Evolutionary conservation across 352 stramenopile genomes (phyloP).

Genomic region (Phytopythium sindhum): DNA sequence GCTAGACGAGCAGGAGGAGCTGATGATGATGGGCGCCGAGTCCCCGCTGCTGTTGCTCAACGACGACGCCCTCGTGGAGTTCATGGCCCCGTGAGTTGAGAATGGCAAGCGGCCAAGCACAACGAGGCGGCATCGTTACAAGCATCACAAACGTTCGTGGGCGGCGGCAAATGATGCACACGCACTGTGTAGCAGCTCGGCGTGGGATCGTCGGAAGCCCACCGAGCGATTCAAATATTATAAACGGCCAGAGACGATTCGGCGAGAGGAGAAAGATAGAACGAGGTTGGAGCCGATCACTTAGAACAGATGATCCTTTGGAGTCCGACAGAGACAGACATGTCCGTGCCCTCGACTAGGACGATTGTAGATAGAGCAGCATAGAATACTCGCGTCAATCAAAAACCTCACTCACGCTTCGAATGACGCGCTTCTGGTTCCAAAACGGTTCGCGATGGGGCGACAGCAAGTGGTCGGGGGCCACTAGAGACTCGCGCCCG

Average conservation of each 20-base stretch:
- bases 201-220: neutral
- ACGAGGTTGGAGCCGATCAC: neutral
- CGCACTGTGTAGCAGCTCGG: neutral
- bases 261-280: neutral
- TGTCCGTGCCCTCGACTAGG: neutral
- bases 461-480: neutral
- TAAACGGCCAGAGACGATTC: neutral
- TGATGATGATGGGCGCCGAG: conserved; percentile 3
- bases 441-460: neutral
- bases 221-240: neutral
- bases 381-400: neutral
- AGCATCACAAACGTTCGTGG: neutral
- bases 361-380: neutral
- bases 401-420: neutral
- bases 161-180: neutral
- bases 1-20: neutral
- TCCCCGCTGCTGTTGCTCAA: conserved; percentile 9
- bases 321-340: neutral
- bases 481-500: neutral
- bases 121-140: neutral
- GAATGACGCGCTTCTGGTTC: neutral
- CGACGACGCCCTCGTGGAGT: conserved; percentile 5
- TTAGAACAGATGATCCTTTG: neutral
- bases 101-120: neutral
- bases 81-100: conserved; percentile 6